Base-by-base conservation (phyloP, 2,329 filamentous ascomycete genomes). In the Arthroderma uncinatum region DNA sequence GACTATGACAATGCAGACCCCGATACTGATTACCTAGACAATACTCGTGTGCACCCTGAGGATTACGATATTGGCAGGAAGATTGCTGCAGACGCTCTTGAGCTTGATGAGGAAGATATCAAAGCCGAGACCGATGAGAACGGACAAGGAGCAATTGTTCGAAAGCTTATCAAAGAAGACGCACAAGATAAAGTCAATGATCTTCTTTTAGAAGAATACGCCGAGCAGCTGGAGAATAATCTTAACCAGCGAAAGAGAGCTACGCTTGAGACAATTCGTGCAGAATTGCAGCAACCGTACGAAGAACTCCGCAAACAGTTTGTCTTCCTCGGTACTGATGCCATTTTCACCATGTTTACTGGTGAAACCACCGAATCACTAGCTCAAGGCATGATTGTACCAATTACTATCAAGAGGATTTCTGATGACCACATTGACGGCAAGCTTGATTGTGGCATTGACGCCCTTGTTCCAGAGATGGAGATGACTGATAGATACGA, bases 11-110 rank as follows among this genome's bases (percentile, higher is more conserved):
- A 83, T n/a, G 83, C 85, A 12, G 89, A 89, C 64, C 80, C 85
- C 1, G 81, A 87, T 12, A 89, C 91, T 0, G 93, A 98, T 68
- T 95, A 94, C 58, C 79, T 98, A 25, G 93, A 98, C 73, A 95
- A 93, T 68, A 98, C 93, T 50, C 87, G 93, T 76, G 90, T 98
- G 16, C 93, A 98, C 67, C 93, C 93, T 1, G 93, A 98, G 75
- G 93, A 98, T 69, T 98, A 98, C 71, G 93, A 98, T 64, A 85
- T 98, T 60, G 93, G 90, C 53, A 88, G 92, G 64, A 98, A 98
- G 74, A 97, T 98, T 86, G 93, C 93, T 19, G 93, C 93, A 2
- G 93, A 98, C 76, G 93, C 93, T 14, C 78, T 98, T 52, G 92
- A 96, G 69, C 79, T 98, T 63, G 93, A 98, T 64, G 93, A 98